Evolutionary conservation across 768 basidiomycete species (phyloP), one percentile per base, ranked within the genome.

Genomic region (Rhodotorula babjevae): DNA sequence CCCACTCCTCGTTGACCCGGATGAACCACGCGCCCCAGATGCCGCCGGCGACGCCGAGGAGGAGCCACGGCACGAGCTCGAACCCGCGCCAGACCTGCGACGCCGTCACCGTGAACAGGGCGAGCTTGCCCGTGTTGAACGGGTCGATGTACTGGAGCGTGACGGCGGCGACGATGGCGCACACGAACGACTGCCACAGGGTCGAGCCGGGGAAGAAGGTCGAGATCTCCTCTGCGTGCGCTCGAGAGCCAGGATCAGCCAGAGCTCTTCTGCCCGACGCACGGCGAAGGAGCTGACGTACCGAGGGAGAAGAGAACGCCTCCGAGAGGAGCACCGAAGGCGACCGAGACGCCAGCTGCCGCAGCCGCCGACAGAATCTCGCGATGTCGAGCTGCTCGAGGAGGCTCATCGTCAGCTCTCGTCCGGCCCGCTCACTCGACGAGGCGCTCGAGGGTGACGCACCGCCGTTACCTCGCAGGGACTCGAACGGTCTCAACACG

Each of bases 361-460:
- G 93, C 91, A 31, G 95, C 93, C 19, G 96, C 96, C 72, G 93
- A 95, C 40, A 99, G 83, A 61, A 99, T 89, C 82, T 98, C 95
- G 60, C 96, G 88, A 62, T 92, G 86, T 79, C 97, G 96, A 12
- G 78, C 78, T 77, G 49, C 15, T 14, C 10, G 25, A 23, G 9
- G 23, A 14, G 7, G 18, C 3, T 3, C 10, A 5, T 9, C 9
- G 19, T 42, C 5, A 36, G 23, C 2, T 29, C 19, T 58, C 44
- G 16, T n/a, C 10, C 12, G 4, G n/a, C 33, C 16, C 25, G 49
- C 36, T n/a, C n/a, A n/a, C n/a, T n/a, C 2, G 10, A 29, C 18
- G 19, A 19, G 44, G 23, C 1, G 21, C 29, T 16, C 15, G 31
- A 36, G 12, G 55, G 42, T 7, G 47, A 23, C 65, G 1, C 44